Percentiles rank a stretch among this genome's conserved stretches.
Conservation (phyloP, 768 basidiomycete genomes). For the Rhodocollybia butyracea region DNA sequence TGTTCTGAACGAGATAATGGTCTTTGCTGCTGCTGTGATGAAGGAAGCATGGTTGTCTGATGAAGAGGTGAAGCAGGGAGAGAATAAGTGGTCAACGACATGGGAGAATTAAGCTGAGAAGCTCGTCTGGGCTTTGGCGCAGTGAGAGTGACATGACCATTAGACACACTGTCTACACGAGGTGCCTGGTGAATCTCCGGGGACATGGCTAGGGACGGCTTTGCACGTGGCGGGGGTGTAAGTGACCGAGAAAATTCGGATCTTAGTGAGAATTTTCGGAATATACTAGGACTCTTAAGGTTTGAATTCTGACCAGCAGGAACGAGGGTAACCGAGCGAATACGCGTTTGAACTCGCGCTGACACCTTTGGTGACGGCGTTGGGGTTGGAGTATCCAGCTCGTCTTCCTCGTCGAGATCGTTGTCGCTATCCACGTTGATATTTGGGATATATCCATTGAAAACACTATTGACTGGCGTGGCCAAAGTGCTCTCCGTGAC, state of each 20-base stretch:
- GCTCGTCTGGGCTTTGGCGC: constrained; percentile 1
- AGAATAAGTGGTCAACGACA: not conserved
- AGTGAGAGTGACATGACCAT: not conserved
- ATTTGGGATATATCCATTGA: not conserved
- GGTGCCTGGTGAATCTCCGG: not conserved
- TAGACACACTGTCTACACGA: constrained; percentile 4
- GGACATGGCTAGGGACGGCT: constrained; percentile 1
- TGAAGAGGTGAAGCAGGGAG: constrained; percentile 1
- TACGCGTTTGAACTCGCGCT: constrained; percentile 1
- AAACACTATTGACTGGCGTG: not conserved
- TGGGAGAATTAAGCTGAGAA: constrained; percentile 1
- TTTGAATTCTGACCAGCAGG: not conserved
- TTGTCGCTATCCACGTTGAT: not conserved
- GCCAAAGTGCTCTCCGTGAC: not conserved
- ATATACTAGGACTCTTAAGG: not conserved
- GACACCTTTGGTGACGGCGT: constrained; percentile 1
- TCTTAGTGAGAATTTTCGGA: constrained; percentile 2
- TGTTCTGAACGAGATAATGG: not conserved
- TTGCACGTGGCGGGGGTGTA: constrained; percentile 1
- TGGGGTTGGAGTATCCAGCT: not conserved
- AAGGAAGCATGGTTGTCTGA: constrained; percentile 1
- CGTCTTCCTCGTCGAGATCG: not conserved
- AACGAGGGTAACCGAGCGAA: not conserved
- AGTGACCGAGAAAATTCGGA: constrained; percentile 1
- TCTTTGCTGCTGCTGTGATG: not conserved